phyloP scores from a whole-genome alignment of 805 yeast species.

The Zygotorulaspora chibaensis region DNA sequence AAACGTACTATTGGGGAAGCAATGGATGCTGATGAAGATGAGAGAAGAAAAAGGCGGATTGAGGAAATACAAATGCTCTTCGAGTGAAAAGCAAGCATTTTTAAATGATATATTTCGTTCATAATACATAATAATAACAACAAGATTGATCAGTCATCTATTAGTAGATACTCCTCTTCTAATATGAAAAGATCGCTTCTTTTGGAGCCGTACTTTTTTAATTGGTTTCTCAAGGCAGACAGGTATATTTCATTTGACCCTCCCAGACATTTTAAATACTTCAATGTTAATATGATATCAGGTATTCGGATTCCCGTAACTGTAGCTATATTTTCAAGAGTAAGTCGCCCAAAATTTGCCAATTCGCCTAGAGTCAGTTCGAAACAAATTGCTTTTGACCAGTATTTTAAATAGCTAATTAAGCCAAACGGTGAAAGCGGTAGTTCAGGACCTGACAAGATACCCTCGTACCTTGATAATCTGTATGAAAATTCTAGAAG shows the following conservation, averaged over 20 bases:
- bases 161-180: constrained; percentile 26
- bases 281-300: constrained; percentile 57
- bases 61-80: constrained; percentile 70
- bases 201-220: constrained; percentile 8
- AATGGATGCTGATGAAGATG: constrained; percentile 71
- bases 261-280: constrained; percentile 47
- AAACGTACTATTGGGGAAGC: constrained; percentile 80
- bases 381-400: constrained; percentile 56
- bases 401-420: constrained; percentile 64
- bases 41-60: constrained; percentile 60
- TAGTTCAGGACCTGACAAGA: constrained; percentile 82
- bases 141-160: constrained; percentile 17
- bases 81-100: constrained; percentile 30
- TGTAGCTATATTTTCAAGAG: constrained; percentile 48
- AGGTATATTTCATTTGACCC: constrained; percentile 24
- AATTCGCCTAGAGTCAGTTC: constrained; percentile 43
- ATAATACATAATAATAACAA: not conserved
- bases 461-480: constrained; percentile 59
- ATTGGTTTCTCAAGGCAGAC: constrained; percentile 18
- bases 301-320: constrained; percentile 60
- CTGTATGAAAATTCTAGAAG: constrained; percentile 81
- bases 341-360: constrained; percentile 30
- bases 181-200: constrained; percentile 13
- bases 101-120: not conserved
- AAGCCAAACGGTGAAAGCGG: constrained; percentile 84